Evolutionary conservation across 148 eudicot species (phyloP), one percentile per base, ranked within the genome.

Genomic region (Chenopodium berlandieri): DNA sequence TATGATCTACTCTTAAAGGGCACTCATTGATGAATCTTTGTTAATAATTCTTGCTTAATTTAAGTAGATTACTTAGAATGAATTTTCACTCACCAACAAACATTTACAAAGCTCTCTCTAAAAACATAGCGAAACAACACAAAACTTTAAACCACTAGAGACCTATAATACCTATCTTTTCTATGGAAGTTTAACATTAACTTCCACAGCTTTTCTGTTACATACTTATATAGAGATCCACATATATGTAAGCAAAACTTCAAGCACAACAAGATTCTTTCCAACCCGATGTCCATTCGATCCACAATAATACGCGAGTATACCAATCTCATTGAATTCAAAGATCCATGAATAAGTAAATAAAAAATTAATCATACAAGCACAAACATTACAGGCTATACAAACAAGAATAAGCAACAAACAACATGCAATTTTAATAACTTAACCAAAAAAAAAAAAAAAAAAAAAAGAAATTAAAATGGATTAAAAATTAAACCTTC

Each of bases 401-500:
- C 23, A 71, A 70, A 60, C 11, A 27, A 76, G n/a, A 32, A 75
- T 30, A 31, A 82, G 25, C 22, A 72, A 71, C 20, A 60, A 46
- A 58, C 25, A 25, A 16, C 34, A 22, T 2, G 11, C 2, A 75
- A 25, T 2, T 40, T 40, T 17, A n/a, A 56, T 20, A 40, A 47
- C n/a, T 10, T 37, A 58, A n/a, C 23, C 20, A 69, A 62, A 9
- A 32, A 66, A 11, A 2, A 27, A 83, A 10, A 50, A 34, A 14
- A 37, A 47, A 74, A 27, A 32, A 34, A 67, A 48, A 48, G 30
- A 23, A 20, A 20, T n/a, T 63, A 25, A 4, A 69, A 4, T 37
- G 46, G 34, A 22, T 25, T 30, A 44, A 32, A 50, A 31, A 22
- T 10, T 9, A 2, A 60, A 93, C 97, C 98, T 95, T 95, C 98